phyloP scores from a whole-genome alignment of 768 basidiomycete genomes.

The Leucosporidium scottii region DNA sequence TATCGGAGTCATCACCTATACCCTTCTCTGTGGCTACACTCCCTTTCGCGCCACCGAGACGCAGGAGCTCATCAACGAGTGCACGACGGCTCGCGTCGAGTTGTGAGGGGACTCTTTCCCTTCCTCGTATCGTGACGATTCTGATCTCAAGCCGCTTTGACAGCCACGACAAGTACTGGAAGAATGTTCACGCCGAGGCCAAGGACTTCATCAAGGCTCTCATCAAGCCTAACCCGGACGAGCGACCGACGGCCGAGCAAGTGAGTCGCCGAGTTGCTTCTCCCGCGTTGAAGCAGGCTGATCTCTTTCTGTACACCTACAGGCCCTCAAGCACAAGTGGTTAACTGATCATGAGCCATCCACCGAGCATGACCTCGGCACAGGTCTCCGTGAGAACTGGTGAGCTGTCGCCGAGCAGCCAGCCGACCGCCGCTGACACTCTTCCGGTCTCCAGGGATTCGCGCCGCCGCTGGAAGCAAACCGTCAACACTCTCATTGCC shows the following conservation, averaged over 20 bases:
- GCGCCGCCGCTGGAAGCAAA: constrained; percentile 56
- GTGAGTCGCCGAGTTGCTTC: constrained; percentile 41
- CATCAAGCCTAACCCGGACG: constrained; percentile 61
- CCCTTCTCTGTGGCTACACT: constrained; percentile 75
- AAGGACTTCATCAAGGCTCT: constrained; percentile 73
- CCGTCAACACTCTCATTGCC: constrained; percentile 51
- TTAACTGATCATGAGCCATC: constrained; percentile 56
- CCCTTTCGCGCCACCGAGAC: constrained; percentile 83
- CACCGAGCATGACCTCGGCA: constrained; percentile 64
- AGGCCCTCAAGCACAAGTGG: constrained; percentile 3
- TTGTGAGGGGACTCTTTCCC: constrained; percentile 46
- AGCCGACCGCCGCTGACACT: background rate
- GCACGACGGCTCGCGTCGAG: constrained; percentile 71
- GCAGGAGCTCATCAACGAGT: constrained; percentile 69
- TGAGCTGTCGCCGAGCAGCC: background rate
- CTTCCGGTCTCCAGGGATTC: background rate
- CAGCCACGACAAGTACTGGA: constrained; percentile 82
- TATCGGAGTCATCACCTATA: constrained; percentile 87
- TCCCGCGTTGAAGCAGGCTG: background rate
- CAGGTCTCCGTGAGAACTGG: constrained; percentile 74
- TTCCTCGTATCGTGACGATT: background rate
- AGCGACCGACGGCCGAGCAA: constrained; percentile 67
- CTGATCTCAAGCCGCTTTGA: background rate
- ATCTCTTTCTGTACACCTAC: background rate
- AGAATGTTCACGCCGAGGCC: constrained; percentile 73